Evolutionary conservation across 768 basidiomycete species (phyloP), one percentile per base, ranked within the genome.

Genomic region (Xerocomus brunneocitrinus): DNA sequence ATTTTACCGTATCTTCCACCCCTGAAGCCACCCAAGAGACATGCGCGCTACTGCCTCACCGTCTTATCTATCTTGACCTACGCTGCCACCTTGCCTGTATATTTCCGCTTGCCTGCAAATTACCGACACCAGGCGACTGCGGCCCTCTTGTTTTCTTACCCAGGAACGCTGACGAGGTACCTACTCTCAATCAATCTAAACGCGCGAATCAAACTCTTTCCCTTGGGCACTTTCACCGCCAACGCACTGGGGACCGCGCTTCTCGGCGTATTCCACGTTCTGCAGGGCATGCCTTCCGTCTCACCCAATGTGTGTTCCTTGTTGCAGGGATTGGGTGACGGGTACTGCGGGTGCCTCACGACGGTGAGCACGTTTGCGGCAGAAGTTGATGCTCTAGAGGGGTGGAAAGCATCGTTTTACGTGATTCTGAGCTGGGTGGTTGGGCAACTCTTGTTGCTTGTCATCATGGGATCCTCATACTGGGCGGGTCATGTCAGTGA

Each of bases 281-380:
- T 92, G 40, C 89, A 92, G 66, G 79, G 82, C 52, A 7, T 68
- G 9, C 49, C 61, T 34, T 73, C 67, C 32, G 56, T 70, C 24
- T 79, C 85, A 2, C 65, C 70, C 22, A 71, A 76, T 54, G 76
- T 80, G 32, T 97, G 95, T 64, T 76, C 80, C 25, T 74, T 91
- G 19, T 69, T 98, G 39, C 86, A 90, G 64, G 95, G 92, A 1
- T 71, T 98, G 35, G 75, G 77, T 24, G 92, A 98, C 66, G 97
- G 97, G 7, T 98, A 92, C 65, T 98, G 95, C 66, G 97, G 94
- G 10, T 94, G 92, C 72, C 75, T 98, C 60, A 95, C 88, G 2
- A 99, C 97, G 1, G 80, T 99, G 60, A 92, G 89, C 68, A 98
- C 95, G 16, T 95, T 98, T 64, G 87, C 84, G 2, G 85, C 85